Evolutionary conservation across 768 basidiomycete species (phyloP), one percentile per base, ranked within the genome.

Genomic region (Gyrodon lividus): DNA sequence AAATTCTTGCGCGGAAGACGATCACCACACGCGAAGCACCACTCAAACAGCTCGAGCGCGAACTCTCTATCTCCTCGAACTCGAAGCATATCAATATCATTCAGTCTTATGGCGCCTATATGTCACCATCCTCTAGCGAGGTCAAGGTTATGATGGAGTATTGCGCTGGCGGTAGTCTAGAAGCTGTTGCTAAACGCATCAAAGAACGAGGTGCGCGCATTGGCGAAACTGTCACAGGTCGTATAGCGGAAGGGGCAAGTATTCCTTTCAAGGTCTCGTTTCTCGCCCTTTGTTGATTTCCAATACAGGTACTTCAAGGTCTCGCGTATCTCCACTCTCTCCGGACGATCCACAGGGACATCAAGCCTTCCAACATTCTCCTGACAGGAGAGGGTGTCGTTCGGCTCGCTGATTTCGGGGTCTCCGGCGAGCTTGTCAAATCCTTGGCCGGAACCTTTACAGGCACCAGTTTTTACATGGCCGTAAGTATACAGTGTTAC

Each of bases 401-500:
- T 65, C 97, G 94, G 69, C 78, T 99, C 4, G 86, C 82, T 67
- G 97, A 99, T 71, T 99, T 99, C 65, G 97, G 97, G 28, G 97
- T 98, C 17, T 98, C 96, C 23, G 97, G 96, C 37, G 92, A 97
- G 70, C 79, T 99, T 20, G 85, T 98, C 60, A 84, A 89, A 63
- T 92, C 89, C 45, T 70, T 89, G 56, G 97, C 97, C 14, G 91
- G 90, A 48, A 98, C 97, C 1, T 98, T 98, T 65, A 98, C 96
- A 1, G 97, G 97, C 6, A 98, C 96, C 39, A 93, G 93, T 66
- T 89, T 91, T 59, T 99, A 98, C 72, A 98, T 98, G 96, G 95
- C 97, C 58, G 96, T 98, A 63, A 70, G 95, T 83, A 24, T 19
- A 20, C 44, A 38, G 12, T 3, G 38, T 9, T 5, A 28, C 28